These are phyloP conservation scores for Gelatoporia subvermispora DNA, from an alignment of 768 basidiomycete genomes.

Conservation along the genomic window DNA sequence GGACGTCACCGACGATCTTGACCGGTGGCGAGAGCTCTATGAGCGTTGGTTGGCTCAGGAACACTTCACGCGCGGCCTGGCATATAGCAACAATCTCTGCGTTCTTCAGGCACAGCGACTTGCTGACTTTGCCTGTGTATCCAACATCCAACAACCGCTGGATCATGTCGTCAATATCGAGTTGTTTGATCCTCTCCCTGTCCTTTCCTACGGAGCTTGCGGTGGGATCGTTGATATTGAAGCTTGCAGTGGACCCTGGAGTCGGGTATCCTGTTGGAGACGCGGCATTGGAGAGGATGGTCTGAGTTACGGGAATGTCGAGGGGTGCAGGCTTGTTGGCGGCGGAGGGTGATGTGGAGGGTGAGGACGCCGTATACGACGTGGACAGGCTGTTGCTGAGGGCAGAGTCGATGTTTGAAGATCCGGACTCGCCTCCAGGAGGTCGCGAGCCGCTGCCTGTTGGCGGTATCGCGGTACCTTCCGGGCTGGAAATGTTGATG, in stretches of 20 bases:
- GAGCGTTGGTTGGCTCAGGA: constrained; percentile 93
- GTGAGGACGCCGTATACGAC: constrained; percentile 22
- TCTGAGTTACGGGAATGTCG: constrained; percentile 77
- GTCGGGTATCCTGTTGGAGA: constrained; percentile 39
- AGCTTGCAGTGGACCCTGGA: constrained; percentile 40
- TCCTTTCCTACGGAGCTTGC: constrained; percentile 42
- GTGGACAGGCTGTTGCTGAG: constrained; percentile 36
- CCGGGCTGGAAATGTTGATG: constrained; percentile 30
- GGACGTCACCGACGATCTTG: constrained; percentile 99
- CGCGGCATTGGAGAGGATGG: constrained; percentile 72
- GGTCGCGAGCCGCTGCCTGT: constrained; percentile 38
- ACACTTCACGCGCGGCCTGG: constrained; percentile 92
- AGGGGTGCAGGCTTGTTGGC: constrained; percentile 48
- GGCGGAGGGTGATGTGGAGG: constrained; percentile 19
- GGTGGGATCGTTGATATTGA: constrained; percentile 32
- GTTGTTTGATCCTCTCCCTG: constrained; percentile 59
- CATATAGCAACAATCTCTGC: constrained; percentile 93
- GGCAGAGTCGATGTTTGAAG: constrained; percentile 18
- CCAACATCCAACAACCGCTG: constrained; percentile 92
- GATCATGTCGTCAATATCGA: constrained; percentile 99
- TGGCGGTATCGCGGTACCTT: constrained; percentile 27
- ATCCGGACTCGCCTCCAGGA: constrained; percentile 20
- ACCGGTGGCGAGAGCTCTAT: constrained; percentile 97
- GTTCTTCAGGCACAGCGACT: constrained; percentile 93
- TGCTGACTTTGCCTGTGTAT: constrained; percentile 97